A percentile compares a stretch with the other conserved stretches of the same genome.
These are phyloP conservation scores for Chlamydomonas asymmetrica DNA, from an alignment of 139 green algal species.

Conservation along the genomic window DNA sequence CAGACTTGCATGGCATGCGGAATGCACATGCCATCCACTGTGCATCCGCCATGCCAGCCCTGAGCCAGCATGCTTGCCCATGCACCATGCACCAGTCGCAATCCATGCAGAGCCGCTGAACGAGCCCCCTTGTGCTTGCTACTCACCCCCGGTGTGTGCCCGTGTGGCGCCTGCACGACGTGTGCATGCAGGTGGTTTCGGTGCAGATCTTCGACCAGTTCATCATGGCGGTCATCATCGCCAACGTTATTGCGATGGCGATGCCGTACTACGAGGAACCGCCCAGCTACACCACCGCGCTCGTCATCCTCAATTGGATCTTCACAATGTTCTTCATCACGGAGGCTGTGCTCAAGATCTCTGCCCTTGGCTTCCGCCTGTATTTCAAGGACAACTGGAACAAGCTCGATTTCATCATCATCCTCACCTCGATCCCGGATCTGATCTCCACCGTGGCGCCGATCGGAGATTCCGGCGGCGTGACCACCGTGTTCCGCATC, in stretches of 20 bases:
- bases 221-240: constrained; percentile 55
- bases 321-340: constrained; percentile 56
- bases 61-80: no score
- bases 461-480: constrained; percentile 4
- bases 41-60: no score
- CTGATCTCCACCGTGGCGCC: constrained; percentile 29
- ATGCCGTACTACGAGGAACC: constrained; percentile 43
- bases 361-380: constrained; percentile 23
- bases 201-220: constrained; percentile 45
- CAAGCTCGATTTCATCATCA: constrained; percentile 58
- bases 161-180: no score
- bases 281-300: not conserved
- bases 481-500: constrained; percentile 29
- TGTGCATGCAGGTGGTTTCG: constrained; percentile 45
- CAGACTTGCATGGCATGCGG: no score
- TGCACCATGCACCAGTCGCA: no score
- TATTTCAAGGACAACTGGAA: constrained; percentile 64
- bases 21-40: no score
- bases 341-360: constrained; percentile 52
- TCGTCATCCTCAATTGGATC: constrained; percentile 41
- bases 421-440: constrained; percentile 45
- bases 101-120: no score
- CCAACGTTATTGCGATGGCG: constrained; percentile 62
- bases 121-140: no score
- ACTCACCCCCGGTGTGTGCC: no score